phyloP scores from a whole-genome alignment of 768 basidiomycete genomes.

The Podaxis carcinomalis region DNA sequence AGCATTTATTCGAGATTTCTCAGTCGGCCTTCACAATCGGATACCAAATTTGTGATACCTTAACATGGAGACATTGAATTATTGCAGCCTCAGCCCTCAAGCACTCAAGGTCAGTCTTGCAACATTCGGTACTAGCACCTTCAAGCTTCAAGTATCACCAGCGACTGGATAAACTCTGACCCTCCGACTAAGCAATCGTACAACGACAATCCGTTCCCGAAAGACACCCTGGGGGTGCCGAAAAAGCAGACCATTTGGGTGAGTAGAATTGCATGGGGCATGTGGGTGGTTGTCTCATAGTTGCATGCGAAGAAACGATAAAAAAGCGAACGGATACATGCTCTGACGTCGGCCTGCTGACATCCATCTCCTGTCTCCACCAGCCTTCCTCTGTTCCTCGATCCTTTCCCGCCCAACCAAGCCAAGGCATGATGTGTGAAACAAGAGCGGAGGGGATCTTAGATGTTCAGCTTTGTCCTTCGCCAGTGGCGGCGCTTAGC shows the following conservation, averaged over 20 bases:
- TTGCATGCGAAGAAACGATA: conserved; percentile 8
- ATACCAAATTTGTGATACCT: too few species aligned
- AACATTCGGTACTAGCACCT: too few species aligned
- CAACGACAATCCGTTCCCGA: too few species aligned
- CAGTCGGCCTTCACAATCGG: too few species aligned
- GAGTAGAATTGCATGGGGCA: neutral
- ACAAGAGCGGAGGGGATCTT: conserved; percentile 19
- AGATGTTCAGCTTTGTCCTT: conserved; percentile 98
- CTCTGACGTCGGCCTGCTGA: neutral
- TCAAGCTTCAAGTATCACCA: too few species aligned
- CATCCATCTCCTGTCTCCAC: conserved; percentile 5
- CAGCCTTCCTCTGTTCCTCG: neutral
- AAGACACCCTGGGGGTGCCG: neutral
- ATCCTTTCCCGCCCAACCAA: neutral
- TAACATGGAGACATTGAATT: too few species aligned
- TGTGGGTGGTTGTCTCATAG: conserved; percentile 5
- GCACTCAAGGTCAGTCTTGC: too few species aligned
- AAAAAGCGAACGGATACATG: conserved; percentile 4
- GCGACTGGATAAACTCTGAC: too few species aligned
- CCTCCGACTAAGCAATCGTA: too few species aligned
- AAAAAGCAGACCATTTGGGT: neutral
- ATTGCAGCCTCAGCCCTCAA: too few species aligned
- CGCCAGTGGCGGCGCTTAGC: conserved; percentile 99
- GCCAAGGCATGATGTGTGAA: neutral
- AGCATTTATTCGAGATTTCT: too few species aligned